Evolutionary conservation across 768 basidiomycete species (phyloP).

Genomic region (Amanita rimosa): DNA sequence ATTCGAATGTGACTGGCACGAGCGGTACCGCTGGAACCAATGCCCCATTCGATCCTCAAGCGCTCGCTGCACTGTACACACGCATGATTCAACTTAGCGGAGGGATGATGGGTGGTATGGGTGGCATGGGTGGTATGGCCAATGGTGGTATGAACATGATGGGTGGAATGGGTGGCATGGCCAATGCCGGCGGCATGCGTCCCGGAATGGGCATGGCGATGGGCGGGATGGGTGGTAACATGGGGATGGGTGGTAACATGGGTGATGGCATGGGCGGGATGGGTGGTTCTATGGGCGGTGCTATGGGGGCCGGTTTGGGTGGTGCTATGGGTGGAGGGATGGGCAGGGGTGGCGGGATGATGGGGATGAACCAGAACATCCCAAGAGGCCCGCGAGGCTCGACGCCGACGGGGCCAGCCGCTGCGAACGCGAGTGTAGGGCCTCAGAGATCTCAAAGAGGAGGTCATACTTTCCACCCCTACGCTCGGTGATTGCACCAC

Average conservation of each 20-base stretch:
- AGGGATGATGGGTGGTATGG: slow-evolving; percentile 43
- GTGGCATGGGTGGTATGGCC: slow-evolving; percentile 13
- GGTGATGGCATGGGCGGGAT: slow-evolving; percentile 25
- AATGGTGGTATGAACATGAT: slow-evolving; percentile 22
- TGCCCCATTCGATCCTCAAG: slow-evolving; percentile 82
- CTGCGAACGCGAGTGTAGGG: slow-evolving; percentile 47
- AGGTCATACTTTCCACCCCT: slow-evolving; percentile 78
- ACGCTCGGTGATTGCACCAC: slow-evolving; percentile 45
- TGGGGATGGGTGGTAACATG: no score
- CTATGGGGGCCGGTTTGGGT: slow-evolving; percentile 15
- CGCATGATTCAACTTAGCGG: slow-evolving; percentile 83
- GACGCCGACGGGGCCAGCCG: slow-evolving; percentile 22
- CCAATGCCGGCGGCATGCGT: slow-evolving; percentile 19
- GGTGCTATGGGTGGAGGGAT: slow-evolving; percentile 30
- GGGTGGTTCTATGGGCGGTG: no score
- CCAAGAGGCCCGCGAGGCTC: slow-evolving; percentile 56
- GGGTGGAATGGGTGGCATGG: slow-evolving; percentile 29
- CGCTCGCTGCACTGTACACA: slow-evolving; percentile 86
- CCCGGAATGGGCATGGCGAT: slow-evolving; percentile 33
- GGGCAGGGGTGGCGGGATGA: slow-evolving; percentile 28
- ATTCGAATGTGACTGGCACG: slow-evolving; percentile 13
- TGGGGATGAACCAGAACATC: slow-evolving; percentile 43
- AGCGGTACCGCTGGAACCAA: slow-evolving; percentile 26
- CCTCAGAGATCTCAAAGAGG: slow-evolving; percentile 69
- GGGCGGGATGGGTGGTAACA: slow-evolving; percentile 8